phyloP scores from a whole-genome alignment of 164 flowering plant genomes.

The Annona squamosa region DNA sequence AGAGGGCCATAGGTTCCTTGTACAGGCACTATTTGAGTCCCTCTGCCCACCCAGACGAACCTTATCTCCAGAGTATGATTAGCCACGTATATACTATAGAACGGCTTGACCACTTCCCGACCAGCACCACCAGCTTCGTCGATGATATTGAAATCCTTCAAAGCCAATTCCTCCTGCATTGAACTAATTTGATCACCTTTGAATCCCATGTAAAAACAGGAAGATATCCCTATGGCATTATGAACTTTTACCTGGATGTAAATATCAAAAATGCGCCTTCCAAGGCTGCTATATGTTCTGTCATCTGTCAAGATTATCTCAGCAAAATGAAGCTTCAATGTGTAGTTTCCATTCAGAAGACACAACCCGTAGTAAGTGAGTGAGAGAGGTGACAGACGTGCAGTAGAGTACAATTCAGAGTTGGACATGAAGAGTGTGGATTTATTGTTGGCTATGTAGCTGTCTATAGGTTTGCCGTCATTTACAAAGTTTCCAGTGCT shows the following conservation, averaged over 20 bases:
- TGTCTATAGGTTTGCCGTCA: conserved; percentile 27
- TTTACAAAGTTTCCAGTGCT: conserved; percentile 79
- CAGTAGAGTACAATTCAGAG: conserved; percentile 43
- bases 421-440: conserved; percentile 20
- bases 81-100: conserved; percentile 19
- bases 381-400: conserved; percentile 54
- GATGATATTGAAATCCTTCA: conserved; percentile 34
- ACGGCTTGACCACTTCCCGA: conserved; percentile 14
- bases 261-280: conserved; percentile 59
- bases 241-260: conserved; percentile 48
- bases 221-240: neutral
- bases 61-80: conserved; percentile 29
- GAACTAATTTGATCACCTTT: neutral
- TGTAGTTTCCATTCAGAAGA: conserved; percentile 48
- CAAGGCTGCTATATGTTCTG: conserved; percentile 47
- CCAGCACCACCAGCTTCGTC: conserved; percentile 30
- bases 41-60: conserved; percentile 40
- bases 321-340: conserved; percentile 58
- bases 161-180: conserved; percentile 23
- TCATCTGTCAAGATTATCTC: conserved; percentile 57
- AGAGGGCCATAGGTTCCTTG: conserved; percentile 48
- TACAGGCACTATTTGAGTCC: conserved; percentile 29
- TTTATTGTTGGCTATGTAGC: conserved; percentile 12
- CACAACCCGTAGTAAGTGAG: conserved; percentile 57
- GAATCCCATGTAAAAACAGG: neutral